phyloP scores from a whole-genome alignment of 805 yeast genomes.

The Candida mattraensis region DNA sequence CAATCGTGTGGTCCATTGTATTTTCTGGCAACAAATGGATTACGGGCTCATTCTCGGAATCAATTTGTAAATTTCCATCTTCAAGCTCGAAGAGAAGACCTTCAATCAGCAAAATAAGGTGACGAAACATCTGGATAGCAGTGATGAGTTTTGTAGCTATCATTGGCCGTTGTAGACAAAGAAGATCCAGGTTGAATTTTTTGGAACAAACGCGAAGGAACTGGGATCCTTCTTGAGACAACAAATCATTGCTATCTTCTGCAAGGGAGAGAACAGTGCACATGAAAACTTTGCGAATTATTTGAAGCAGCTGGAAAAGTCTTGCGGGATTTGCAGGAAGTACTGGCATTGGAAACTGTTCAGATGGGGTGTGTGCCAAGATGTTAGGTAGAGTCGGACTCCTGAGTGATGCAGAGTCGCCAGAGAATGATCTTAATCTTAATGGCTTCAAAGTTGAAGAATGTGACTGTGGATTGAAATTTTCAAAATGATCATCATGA shows the following conservation, averaged over 20 bases:
- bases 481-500: slow-evolving; percentile 16
- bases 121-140: slow-evolving; percentile 16
- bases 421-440: slow-evolving; percentile 23
- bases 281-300: slow-evolving; percentile 23
- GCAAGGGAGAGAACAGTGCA: slow-evolving; percentile 25
- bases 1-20: no score
- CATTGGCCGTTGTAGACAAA: slow-evolving; percentile 1
- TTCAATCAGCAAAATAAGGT: slow-evolving; percentile 11
- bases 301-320: slow-evolving; percentile 18
- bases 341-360: no score
- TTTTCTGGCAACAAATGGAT: no score
- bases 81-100: slow-evolving; percentile 18
- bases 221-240: slow-evolving; percentile 7
- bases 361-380: slow-evolving; percentile 2
- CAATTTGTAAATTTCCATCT: slow-evolving; percentile 3
- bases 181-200: slow-evolving; percentile 17
- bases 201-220: slow-evolving; percentile 16
- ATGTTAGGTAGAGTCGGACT: slow-evolving; percentile 5
- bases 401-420: slow-evolving; percentile 9
- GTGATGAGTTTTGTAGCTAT: slow-evolving; percentile 16
- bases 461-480: slow-evolving; percentile 2
- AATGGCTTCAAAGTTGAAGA: slow-evolving; percentile 19
- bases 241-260: slow-evolving; percentile 10
- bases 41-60: no score
- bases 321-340: slow-evolving; percentile 17